These are phyloP conservation scores for Pholiota microspora DNA, from an alignment of 768 basidiomycete species.

Conservation along the genomic window DNA sequence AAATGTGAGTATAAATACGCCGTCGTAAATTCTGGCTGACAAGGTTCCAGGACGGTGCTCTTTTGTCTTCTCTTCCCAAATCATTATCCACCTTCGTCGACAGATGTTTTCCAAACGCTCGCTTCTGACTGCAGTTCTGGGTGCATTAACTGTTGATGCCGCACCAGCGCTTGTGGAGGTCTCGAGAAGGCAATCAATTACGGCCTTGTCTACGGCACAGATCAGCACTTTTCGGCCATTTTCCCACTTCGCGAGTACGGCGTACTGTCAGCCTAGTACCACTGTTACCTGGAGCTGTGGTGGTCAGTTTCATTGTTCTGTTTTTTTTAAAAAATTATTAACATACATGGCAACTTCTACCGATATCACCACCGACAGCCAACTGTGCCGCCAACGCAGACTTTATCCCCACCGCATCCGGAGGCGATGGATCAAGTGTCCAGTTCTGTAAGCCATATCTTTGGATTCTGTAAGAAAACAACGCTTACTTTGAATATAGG, in stretches of 20 bases:
- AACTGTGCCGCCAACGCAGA: slow-evolving; percentile 38
- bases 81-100: not conserved
- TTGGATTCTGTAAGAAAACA: not conserved
- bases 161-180: slow-evolving; percentile 1
- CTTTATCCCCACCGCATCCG: slow-evolving; percentile 43
- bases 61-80: not conserved
- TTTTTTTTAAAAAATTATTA: not conserved
- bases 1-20: not conserved
- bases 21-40: not conserved
- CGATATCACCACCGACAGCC: slow-evolving; percentile 20
- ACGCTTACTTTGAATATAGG: slow-evolving; percentile 5
- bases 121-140: not conserved
- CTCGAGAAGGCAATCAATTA: slow-evolving; percentile 6
- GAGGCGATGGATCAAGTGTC: slow-evolving; percentile 36
- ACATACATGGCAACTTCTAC: not conserved
- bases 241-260: slow-evolving; percentile 48
- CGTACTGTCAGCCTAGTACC: slow-evolving; percentile 42
- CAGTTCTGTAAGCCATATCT: slow-evolving; percentile 34
- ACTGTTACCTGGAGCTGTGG: slow-evolving; percentile 54
- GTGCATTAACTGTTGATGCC: slow-evolving; percentile 1
- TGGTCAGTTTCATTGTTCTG: slow-evolving; percentile 26
- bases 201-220: slow-evolving; percentile 9
- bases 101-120: slow-evolving; percentile 6
- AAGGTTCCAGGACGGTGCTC: not conserved
- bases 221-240: slow-evolving; percentile 39